phyloP scores from a whole-genome alignment of 129 eudicot species.

The Helianthus tuberosus region DNA sequence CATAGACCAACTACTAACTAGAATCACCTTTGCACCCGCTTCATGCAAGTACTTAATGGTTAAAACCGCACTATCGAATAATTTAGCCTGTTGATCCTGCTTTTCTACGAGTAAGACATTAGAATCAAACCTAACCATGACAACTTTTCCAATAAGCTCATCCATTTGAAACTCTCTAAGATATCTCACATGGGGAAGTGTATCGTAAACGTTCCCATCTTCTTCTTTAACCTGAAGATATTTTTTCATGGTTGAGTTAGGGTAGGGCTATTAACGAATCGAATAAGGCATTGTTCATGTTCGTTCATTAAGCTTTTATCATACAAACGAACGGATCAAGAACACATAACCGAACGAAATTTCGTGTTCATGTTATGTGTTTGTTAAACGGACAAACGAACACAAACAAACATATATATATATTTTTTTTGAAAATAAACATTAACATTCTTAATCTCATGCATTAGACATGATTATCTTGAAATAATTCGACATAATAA shows the following conservation, averaged over 20 bases:
- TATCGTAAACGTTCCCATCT: conserved; percentile 32
- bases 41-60: conserved; percentile 59
- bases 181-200: conserved; percentile 62
- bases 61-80: conserved; percentile 33
- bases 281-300: no score
- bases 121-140: conserved; percentile 77
- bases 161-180: conserved; percentile 58
- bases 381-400: no score
- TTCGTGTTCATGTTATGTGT: no score
- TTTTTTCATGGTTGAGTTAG: background rate
- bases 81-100: conserved; percentile 40
- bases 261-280: no score
- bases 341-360: no score
- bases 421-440: no score
- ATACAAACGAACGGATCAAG: no score
- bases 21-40: conserved; percentile 68
- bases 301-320: no score
- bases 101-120: conserved; percentile 42
- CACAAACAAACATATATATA: no score
- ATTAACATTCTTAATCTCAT: no score
- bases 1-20: conserved; percentile 61
- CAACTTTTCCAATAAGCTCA: conserved; percentile 57
- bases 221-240: conserved; percentile 41
- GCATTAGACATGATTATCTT: no score
- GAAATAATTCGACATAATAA: no score